A percentile compares a stretch with the other conserved stretches of the same genome.
These are phyloP conservation scores for Ophiocordyceps camponoti-leonardi DNA, from an alignment of 2,329 filamentous ascomycete genomes.

Conservation along the genomic window DNA sequence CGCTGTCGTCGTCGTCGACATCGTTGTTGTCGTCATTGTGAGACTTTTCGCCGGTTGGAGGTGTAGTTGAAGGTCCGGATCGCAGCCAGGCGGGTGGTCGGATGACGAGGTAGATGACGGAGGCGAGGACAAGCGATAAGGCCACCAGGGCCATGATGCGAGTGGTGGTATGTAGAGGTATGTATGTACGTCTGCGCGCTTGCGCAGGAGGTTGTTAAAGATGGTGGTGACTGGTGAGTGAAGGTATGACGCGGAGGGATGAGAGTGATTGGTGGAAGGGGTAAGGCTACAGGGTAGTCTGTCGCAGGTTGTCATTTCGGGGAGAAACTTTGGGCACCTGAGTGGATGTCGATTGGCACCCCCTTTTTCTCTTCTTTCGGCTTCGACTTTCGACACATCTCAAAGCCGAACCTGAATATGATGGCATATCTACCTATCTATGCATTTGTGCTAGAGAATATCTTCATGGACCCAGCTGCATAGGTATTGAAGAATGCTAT, in stretches of 20 bases:
- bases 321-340: too few relatives aligned
- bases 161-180: neutral
- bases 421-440: too few relatives aligned
- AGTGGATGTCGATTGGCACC: too few relatives aligned
- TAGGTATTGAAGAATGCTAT: too few relatives aligned
- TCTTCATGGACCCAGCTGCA: too few relatives aligned
- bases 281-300: neutral
- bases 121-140: slow-evolving; percentile 44
- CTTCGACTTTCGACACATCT: too few relatives aligned
- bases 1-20: neutral
- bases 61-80: slow-evolving; percentile 1
- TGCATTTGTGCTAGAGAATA: too few relatives aligned
- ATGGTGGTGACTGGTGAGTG: too few relatives aligned
- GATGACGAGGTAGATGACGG: slow-evolving; percentile 38
- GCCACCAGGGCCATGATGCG: slow-evolving; percentile 24
- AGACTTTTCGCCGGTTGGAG: neutral
- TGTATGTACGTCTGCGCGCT: neutral
- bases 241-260: neutral
- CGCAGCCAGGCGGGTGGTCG: slow-evolving; percentile 32
- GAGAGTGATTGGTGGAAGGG: neutral
- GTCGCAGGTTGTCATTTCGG: too few relatives aligned
- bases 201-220: neutral
- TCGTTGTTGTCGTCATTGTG: neutral
- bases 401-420: too few relatives aligned
- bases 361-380: too few relatives aligned